Conservation (phyloP, 2,329 filamentous ascomycete species). For the Coleophoma cylindrospora region DNA sequence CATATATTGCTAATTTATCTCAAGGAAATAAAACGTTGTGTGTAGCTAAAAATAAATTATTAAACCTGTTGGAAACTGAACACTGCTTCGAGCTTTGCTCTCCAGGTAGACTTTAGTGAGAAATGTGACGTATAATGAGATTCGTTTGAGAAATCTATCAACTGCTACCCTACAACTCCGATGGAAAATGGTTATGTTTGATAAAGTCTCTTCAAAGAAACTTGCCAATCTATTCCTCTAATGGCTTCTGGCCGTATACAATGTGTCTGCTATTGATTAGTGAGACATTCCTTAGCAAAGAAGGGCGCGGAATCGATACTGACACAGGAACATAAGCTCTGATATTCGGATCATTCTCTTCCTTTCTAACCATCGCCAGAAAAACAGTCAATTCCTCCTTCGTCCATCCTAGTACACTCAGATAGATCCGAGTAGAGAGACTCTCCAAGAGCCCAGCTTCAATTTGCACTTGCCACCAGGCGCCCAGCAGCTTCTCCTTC, state of each 20-base stretch:
- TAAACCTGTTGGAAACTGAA: too few relatives aligned
- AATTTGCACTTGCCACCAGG: slow-evolving; percentile 1
- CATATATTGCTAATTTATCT: too few relatives aligned
- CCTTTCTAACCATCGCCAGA: slow-evolving; percentile 22
- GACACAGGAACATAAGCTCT: slow-evolving; percentile 14
- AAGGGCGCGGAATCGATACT: not conserved
- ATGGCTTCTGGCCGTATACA: not conserved
- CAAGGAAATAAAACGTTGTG: too few relatives aligned
- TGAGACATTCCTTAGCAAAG: not conserved
- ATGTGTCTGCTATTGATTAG: not conserved
- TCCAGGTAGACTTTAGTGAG: too few relatives aligned
- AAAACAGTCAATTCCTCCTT: slow-evolving; percentile 25
- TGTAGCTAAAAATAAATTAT: too few relatives aligned
- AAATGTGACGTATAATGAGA: too few relatives aligned
- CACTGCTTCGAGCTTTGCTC: too few relatives aligned
- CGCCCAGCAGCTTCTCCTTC: slow-evolving; percentile 44
- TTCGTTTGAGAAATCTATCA: too few relatives aligned
- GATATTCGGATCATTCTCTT: slow-evolving; percentile 22
- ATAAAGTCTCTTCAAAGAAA: too few relatives aligned
- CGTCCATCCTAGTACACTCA: slow-evolving; percentile 18
- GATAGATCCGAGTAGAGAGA: slow-evolving; percentile 13
- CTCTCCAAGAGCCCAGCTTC: not conserved
- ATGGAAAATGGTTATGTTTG: too few relatives aligned
- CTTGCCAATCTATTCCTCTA: too few relatives aligned
- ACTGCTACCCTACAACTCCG: too few relatives aligned